Percentiles rank a stretch among this genome's conserved stretches.
Conservation (phyloP, 208 protist genomes). For the Acanthamoeba rhysodes region DNA sequence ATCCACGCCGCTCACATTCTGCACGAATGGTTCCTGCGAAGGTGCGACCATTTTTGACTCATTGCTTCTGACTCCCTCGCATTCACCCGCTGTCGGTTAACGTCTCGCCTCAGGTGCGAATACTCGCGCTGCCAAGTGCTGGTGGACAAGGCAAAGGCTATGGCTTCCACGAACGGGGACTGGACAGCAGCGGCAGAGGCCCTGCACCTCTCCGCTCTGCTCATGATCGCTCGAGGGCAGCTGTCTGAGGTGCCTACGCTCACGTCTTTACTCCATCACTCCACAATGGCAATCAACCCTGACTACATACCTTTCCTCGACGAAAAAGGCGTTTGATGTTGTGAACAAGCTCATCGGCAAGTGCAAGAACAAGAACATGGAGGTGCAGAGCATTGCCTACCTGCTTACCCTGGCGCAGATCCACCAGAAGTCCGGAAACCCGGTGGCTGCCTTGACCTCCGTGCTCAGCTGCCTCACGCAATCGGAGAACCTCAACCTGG, state of each 20-base stretch:
- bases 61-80: background rate
- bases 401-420: conserved; percentile 56
- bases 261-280: background rate
- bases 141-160: conserved; percentile 60
- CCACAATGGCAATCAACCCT: background rate
- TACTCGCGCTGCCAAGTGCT: conserved; percentile 55
- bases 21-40: conserved; percentile 70
- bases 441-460: conserved; percentile 24
- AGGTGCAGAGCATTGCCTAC: conserved; percentile 47
- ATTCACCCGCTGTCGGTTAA: background rate
- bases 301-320: background rate
- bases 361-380: conserved; percentile 69
- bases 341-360: conserved; percentile 28
- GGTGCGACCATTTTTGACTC: background rate
- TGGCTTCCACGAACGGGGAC: conserved; percentile 41
- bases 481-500: conserved; percentile 58
- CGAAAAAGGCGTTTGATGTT: background rate
- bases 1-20: conserved; percentile 45
- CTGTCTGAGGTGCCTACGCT: background rate
- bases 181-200: conserved; percentile 46
- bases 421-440: conserved; percentile 31
- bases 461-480: conserved; percentile 70
- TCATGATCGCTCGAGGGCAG: conserved; percentile 9
- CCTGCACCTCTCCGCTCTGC: background rate
- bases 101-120: conserved; percentile 13